Conservation (phyloP, 257 asterid species). For the Solanum verrucosum region DNA sequence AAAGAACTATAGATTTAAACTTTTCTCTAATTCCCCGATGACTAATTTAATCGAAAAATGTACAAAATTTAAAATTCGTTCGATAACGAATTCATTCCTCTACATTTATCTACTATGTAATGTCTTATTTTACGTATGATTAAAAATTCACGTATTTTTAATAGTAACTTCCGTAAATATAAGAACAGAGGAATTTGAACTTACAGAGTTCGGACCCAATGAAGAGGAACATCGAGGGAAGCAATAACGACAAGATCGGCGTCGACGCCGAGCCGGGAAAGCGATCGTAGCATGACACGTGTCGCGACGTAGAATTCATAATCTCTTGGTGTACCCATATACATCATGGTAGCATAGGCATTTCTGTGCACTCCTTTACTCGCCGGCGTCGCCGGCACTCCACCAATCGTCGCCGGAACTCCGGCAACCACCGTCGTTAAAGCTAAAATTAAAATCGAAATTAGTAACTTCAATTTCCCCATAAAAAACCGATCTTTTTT, state of each 20-base stretch:
- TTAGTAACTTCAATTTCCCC: not conserved
- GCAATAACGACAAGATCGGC: conserved; percentile 97
- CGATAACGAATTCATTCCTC: not conserved
- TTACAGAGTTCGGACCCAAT: conserved; percentile 81
- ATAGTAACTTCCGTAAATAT: not conserved
- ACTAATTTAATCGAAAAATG: not conserved
- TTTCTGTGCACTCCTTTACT: conserved; percentile 21
- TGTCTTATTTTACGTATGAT: not conserved
- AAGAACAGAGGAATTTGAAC: not conserved
- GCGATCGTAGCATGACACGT: conserved; percentile 81
- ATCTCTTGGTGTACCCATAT: conserved; percentile 95
- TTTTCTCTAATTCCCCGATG: not conserved
- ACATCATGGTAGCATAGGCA: conserved; percentile 97
- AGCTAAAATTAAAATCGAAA: conserved; percentile 1
- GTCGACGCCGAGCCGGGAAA: conserved; percentile 36
- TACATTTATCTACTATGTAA: not conserved
- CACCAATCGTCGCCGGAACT: not conserved
- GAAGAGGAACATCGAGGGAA: conserved; percentile 77
- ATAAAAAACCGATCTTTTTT: not conserved
- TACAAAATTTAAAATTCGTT: not conserved
- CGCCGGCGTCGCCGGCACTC: not conserved
- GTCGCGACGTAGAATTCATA: conserved; percentile 83
- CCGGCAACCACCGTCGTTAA: not conserved
- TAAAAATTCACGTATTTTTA: not conserved
- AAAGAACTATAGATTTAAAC: not conserved